Base-by-base conservation (phyloP, 352 stramenopile genomes). In the Pythium brachiatum region DNA sequence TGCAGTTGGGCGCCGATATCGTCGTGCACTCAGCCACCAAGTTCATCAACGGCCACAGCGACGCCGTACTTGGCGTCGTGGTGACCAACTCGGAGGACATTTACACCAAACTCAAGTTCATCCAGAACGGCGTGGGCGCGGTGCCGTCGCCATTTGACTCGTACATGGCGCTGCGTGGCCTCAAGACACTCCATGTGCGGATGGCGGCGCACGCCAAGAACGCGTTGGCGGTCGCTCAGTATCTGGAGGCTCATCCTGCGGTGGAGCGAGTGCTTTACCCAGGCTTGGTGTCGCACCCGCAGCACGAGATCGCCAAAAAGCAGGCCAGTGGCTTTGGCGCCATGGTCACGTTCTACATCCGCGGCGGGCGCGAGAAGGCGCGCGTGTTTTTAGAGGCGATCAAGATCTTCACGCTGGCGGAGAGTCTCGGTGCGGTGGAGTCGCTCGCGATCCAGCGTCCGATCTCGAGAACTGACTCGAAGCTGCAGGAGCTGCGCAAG, bases 41-140 rank as follows among this genome's bases (percentile, higher is more conserved):
- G 83, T 98, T 97, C 80, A 98, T 98, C 69, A 96, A 97, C 69
- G 94, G 94, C 57, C 94, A 98, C 78, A 97, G 95, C 66, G 94
- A 97, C 60, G 92, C 95, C 8, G 89, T 98, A 44, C 92, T 94
- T 57, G 95, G 95, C 46, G 90, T 96, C 20, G 87, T 98, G 31
- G 78, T 97, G 60, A 94, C 85, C 68, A 96, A 47, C n/a, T 26
- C 39, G 4, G 87, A 95, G 58, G 93, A 96, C 60, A 93, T 98
- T 55, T 84, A 97, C 75, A 95, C 88, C 60, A 97, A 98, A 74
- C 81, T 97, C 56, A 93, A 92, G 64, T 97, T 98, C 66, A 83
- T 98, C 64, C 81, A 95, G 73, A 96, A 94, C 65, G 94, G 97
- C 66, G 86, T 98, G 44, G 96, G 96, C 47, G 88, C 83, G 8